Base-by-base conservation (phyloP, 441 rosid species). In the Croton setiger region DNA sequence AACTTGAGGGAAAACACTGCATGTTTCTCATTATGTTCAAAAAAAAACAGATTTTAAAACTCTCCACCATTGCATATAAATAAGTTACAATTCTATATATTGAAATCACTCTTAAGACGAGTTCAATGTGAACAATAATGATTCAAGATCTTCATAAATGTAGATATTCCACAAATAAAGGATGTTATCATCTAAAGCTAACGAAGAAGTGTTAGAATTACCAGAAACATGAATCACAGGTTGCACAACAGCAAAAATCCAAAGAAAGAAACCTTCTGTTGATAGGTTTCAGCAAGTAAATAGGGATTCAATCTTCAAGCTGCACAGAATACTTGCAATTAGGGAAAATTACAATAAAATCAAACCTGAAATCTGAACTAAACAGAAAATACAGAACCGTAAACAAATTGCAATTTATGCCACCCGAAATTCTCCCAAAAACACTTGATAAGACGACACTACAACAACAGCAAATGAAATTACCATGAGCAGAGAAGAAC, bases 401-500 rank as follows among this genome's bases (percentile, higher is more conserved):
- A 41, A 39, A 14, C 18, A 7, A 71, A 41, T 31, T 60, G 45
- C 27, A 18, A 60, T 23, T 48, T 12, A 21, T 13, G 20, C 43
- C 63, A 31, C 49, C 59, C 8, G 51, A 18, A 64, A 61, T 48
- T 18, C 31, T 57, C 51, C 51, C 44, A 41, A 5, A 33, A 15
- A 36, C 53, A 62, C 31, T 49, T 4, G 48, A 41, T 9, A 49
- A 66, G 49, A 60, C 51, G 49, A 14, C 27, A 64, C 71, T 10
- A 57, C 9, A 57, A 27, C n/a, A 48, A 35, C 31, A 27, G 58
- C 12, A 17, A 71, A 48, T 66, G 69, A 43, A 66, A 71, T 71
- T 57, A 66, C 54, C 57, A 55, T 9, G 23, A 17, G 41, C 18
- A 68, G 61, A 62, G 74, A 72, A 73, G 82, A 80, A 74, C 82